Base-by-base conservation (phyloP, 768 basidiomycete species). In the Tricholoma sp. region DNA sequence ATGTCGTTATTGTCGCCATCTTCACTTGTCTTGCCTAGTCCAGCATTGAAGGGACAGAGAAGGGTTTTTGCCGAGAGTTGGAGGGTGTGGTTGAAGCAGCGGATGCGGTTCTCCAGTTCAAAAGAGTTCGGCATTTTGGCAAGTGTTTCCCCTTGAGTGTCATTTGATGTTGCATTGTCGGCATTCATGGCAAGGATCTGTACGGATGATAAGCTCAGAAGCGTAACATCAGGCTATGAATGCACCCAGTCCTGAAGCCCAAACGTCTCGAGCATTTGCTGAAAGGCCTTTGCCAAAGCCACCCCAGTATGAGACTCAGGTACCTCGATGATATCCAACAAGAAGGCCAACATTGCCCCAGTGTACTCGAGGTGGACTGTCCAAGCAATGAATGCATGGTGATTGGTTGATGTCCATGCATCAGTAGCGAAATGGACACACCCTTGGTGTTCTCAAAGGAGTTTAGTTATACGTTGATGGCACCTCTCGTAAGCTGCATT, bases 81-180 rank as follows among this genome's bases (percentile, higher is more conserved):
- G 18, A 76, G 14, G 5, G 72, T 64, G 46, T 79, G 78, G 0
- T 61, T 54, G 55, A 79, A 76, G 60, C 77, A 79, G 0, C 63
- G 51, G 0, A 65, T 66, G 3, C 62, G 71, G 31, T 64, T 71
- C 0, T 47, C 57, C 0, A 16, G 12, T n/a, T 69, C 67, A 3
- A 56, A 53, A 50, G 70, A 74, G 1, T 21, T 24, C 76, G 68
- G 24, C 34, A 46, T 46, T 14, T 6, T n/a, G 5, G 45, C 3
- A 3, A 46, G 45, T 3, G 45, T 24, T 46, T 46, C 16, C 16
- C 45, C 45, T 24, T 56, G 24, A 27, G 24, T 27, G 24, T 27
- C 24, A 27, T 27, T 27, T 5, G 5, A 27, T 27, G 24, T 27
- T 9, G 45, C 16, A 24, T 56, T 56, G 32, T 56, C 46, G 65